phyloP scores from a whole-genome alignment of 139 green algal species.

The Tetradesmus obliquus region DNA sequence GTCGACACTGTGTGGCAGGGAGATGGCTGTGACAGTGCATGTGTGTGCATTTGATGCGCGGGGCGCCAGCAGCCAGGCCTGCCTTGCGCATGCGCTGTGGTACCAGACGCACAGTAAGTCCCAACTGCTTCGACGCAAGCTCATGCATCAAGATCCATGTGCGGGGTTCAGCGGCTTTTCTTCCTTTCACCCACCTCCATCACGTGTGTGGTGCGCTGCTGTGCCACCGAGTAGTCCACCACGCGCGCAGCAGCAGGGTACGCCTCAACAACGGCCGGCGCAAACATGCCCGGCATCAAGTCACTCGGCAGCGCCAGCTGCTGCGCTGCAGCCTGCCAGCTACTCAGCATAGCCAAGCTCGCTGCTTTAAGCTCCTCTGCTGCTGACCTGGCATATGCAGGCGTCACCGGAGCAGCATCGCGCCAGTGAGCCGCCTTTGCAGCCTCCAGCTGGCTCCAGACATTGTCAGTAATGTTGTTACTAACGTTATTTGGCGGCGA shows the following conservation, averaged over 20 bases:
- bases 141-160: not conserved
- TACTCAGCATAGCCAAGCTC: not conserved
- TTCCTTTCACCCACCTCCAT: conserved; percentile 49
- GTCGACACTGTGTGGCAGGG: too few relatives aligned
- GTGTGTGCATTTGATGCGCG: too few relatives aligned
- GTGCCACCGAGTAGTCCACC: conserved; percentile 57
- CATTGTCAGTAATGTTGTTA: not conserved
- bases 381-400: conserved; percentile 61
- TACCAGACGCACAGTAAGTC: too few relatives aligned
- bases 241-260: conserved; percentile 55
- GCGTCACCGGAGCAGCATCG: conserved; percentile 35
- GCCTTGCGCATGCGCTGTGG: conserved; percentile 44
- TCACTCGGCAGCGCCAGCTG: not conserved
- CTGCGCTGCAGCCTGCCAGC: conserved; percentile 11
- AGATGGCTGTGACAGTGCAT: too few relatives aligned
- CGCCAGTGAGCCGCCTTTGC: not conserved
- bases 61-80: conserved; percentile 66
- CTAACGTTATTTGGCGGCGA: not conserved
- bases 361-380: conserved; percentile 64
- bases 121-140: not conserved
- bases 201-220: conserved; percentile 55
- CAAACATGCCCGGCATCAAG: conserved; percentile 1
- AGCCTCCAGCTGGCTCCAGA: conserved; percentile 6
- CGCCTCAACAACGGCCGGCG: conserved; percentile 22
- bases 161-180: not conserved